Evolutionary conservation across 371 early-diverging fungal species (phyloP), one percentile per base, ranked within the genome.

Genomic region (Coemansia sp.): DNA sequence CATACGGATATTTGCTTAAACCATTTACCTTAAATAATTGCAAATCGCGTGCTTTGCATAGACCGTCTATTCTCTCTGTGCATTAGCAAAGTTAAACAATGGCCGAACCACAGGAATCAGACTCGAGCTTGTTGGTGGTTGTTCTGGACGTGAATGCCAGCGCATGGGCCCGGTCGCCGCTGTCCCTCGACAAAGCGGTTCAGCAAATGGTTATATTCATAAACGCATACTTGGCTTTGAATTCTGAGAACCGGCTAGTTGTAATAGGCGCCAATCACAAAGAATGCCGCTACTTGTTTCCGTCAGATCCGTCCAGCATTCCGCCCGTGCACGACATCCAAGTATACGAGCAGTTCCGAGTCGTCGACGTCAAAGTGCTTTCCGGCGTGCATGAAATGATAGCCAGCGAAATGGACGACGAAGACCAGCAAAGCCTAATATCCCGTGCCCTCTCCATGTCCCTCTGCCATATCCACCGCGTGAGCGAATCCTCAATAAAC

Each of bases 171-270:
- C 77, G 79, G 57, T 82, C 83, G 21, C 85, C 88, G 34, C 81
- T 89, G 7, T 76, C 86, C 0, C 80, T 93, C 7, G 85, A 83
- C 72, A 57, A 61, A 5, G 90, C 90, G 0, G 71, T 94, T 18
- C 86, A 87, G 55, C 94, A 94, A 63, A 78, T 91, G 16, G 69
- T 93, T 7, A 82, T 92, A 8, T 94, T 92, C 67, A 85, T 94
- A 62, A 93, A 95, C 73, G 93, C 95, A 2, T 92, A 93, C 77
- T 81, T 95, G 56, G 91, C 94, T 8, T 82, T 93, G 11, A 89
- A 89, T 55, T 87, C 90, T 52, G 90, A 92, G 63, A 94, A 93
- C 77, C 82, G 84, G 64, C 82, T 95, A 21, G 91, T 87, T 0
- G 88, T 91, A 1, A 87, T 95, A 13, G 93, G 91, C 2, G 83